phyloP scores from a whole-genome alignment of 345 rosid species.

The Erysimum cheiranthoides region DNA sequence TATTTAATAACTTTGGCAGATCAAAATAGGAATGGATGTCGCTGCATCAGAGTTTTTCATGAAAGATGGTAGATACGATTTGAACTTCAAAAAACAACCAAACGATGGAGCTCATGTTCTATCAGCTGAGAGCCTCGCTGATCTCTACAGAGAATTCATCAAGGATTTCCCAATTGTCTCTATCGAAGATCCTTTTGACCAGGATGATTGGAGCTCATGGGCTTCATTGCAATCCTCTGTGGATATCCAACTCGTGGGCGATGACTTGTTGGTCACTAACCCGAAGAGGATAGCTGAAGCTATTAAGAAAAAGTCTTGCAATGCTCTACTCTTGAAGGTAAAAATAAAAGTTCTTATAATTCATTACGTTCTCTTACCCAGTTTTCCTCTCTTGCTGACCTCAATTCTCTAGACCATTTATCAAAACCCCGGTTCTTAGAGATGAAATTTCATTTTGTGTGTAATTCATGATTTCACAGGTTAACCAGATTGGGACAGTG shows the following conservation, averaged over 20 bases:
- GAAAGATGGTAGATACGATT: constrained; percentile 84
- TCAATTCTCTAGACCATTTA: neutral
- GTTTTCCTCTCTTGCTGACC: constrained; percentile 11
- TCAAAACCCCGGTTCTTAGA: neutral
- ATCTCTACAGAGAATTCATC: constrained; percentile 84
- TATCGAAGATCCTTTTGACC: constrained; percentile 98
- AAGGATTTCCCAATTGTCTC: constrained; percentile 92
- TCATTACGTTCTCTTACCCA: neutral
- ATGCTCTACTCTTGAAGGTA: constrained; percentile 88
- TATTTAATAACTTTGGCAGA: constrained; percentile 51
- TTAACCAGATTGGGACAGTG: constrained; percentile 97
- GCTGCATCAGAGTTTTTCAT: constrained; percentile 95
- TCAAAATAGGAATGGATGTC: constrained; percentile 99
- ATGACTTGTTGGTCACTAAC: constrained; percentile 96
- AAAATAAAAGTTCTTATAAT: neutral
- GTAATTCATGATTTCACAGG: constrained; percentile 55
- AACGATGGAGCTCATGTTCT: constrained; percentile 87
- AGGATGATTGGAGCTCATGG: constrained; percentile 99
- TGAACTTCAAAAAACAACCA: constrained; percentile 95
- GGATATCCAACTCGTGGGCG: constrained; percentile 90
- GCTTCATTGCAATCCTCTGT: constrained; percentile 83
- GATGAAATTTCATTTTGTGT: neutral
- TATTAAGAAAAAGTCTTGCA: constrained; percentile 89
- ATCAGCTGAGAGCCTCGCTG: constrained; percentile 77
- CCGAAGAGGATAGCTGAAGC: constrained; percentile 96